Conservation (phyloP, 2,329 filamentous ascomycete genomes). For the Westerdykella sp. region DNA sequence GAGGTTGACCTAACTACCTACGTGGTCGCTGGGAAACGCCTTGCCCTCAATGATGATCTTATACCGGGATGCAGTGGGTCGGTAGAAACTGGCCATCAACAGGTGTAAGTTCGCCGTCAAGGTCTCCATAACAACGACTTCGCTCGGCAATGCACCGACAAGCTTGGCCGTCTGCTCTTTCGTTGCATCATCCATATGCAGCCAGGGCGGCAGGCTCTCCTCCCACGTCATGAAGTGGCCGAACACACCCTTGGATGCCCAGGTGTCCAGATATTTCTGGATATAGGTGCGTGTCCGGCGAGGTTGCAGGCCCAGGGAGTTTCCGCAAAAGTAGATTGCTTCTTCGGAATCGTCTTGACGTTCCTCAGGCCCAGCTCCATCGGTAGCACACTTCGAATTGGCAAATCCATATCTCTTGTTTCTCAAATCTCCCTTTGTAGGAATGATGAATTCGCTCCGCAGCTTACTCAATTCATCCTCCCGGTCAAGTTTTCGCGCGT, state of each 20-base stretch:
- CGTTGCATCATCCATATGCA: slow-evolving; percentile 71
- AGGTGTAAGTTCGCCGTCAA: slow-evolving; percentile 77
- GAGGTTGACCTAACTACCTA: slow-evolving; percentile 27
- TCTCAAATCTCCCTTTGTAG: slow-evolving; percentile 64
- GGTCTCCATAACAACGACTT: slow-evolving; percentile 85
- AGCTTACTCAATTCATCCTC: slow-evolving; percentile 36
- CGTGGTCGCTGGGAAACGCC: slow-evolving; percentile 82
- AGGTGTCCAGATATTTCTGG: slow-evolving; percentile 69
- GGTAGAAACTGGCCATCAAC: slow-evolving; percentile 78
- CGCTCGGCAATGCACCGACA: slow-evolving; percentile 64
- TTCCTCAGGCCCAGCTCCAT: slow-evolving; percentile 6
- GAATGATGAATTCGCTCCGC: slow-evolving; percentile 69
- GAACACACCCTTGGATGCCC: slow-evolving; percentile 76
- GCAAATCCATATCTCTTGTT: slow-evolving; percentile 47
- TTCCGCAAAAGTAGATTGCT: slow-evolving; percentile 79
- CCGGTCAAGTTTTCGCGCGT: slow-evolving; percentile 30
- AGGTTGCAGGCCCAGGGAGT: slow-evolving; percentile 82
- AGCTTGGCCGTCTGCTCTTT: slow-evolving; percentile 64
- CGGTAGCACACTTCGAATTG: slow-evolving; percentile 1
- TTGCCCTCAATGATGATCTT: slow-evolving; percentile 88
- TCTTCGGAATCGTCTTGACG: slow-evolving; percentile 35
- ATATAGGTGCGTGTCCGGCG: slow-evolving; percentile 60
- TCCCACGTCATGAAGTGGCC: slow-evolving; percentile 68
- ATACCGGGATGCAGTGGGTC: slow-evolving; percentile 57
- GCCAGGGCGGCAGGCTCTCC: slow-evolving; percentile 63